phyloP scores from a whole-genome alignment of 495 filamentous ascomycete genomes.

The Daldinia vernicosa region DNA sequence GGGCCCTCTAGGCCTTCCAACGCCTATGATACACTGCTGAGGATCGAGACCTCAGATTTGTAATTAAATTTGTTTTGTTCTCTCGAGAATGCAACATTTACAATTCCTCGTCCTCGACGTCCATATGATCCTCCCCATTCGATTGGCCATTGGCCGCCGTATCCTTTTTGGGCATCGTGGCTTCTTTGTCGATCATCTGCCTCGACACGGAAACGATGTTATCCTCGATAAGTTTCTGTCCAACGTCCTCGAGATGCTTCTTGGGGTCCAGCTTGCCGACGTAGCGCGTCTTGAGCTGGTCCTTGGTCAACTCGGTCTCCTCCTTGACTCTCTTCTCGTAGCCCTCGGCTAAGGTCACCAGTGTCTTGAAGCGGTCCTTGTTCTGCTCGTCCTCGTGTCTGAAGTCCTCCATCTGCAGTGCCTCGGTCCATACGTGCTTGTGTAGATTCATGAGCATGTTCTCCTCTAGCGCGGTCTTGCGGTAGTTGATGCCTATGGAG shows the following conservation, averaged over 20 bases:
- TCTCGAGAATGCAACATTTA: conserved; percentile 36
- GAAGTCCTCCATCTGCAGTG: conserved; percentile 97
- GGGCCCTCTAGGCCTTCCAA: conserved; percentile 44
- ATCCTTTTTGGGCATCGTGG: conserved; percentile 69
- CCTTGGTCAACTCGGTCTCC: conserved; percentile 95
- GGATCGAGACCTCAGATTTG: conserved; percentile 22
- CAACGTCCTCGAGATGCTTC: conserved; percentile 97
- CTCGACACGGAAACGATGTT: conserved; percentile 96
- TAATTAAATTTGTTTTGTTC: conserved; percentile 24
- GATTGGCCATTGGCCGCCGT: conserved; percentile 58
- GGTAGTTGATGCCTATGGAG: conserved; percentile 96
- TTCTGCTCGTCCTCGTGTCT: conserved; percentile 82
- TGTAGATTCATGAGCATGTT: conserved; percentile 99
- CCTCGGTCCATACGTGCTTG: conserved; percentile 99
- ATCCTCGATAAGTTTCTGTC: conserved; percentile 95
- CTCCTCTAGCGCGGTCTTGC: conserved; percentile 97
- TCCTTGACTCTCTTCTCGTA: conserved; percentile 99
- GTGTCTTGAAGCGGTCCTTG: conserved; percentile 82
- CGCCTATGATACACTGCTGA: conserved; percentile 49
- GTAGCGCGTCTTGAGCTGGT: conserved; percentile 98
- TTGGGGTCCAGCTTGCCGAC: conserved; percentile 98
- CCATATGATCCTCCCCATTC: conserved; percentile 65
- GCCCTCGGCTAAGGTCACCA: conserved; percentile 89
- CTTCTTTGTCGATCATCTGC: conserved; percentile 99
- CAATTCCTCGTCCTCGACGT: conserved; percentile 60